Base-by-base conservation (phyloP, 208 protist species). In the Acanthamoeba sp. region DNA sequence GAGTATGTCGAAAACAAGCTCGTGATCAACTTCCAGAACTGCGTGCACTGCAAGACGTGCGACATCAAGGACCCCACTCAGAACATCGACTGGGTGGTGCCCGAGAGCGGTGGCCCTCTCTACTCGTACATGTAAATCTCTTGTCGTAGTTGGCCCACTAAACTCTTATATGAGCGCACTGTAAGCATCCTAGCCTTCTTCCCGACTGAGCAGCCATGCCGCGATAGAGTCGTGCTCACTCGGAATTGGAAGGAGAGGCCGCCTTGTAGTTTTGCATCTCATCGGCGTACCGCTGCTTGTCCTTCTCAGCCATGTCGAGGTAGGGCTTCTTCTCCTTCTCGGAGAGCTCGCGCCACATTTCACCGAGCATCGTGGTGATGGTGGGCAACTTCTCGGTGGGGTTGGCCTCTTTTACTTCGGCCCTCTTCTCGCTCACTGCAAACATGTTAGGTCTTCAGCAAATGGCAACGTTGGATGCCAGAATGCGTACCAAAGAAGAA, bases 31-130 rank as follows among this genome's bases (percentile, higher is more conserved):
- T 98, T 99, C 42, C 98, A 99, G 96, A 99, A 99, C 96, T 99
- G 99, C 97, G 96, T 99, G 18, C 99, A 99, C 97, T 99, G 99
- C 97, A 99, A 99, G 97, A 98, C 99, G 24, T 99, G 99, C 96
- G 98, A 99, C 95, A 99, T 99, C 93, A 99, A 99, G 95, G 99
- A 99, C 95, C 98, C 99, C 45, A 98, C 96, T 22, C 98, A 99
- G 97, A 99, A 99, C 95, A 99, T 99, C 89, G 97, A 99, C 94
- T 99, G 98, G 98, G 97, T 95, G 32, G 97, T 98, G 45, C 99
- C 99, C 2, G 99, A 99, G 97, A 98, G 97, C 59, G 95, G 96
- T 50, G 97, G 97, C 78, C 89, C 89, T 29, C 45, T 64, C 42
- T 93, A 93, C 71, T 52, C 62, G 10, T 50, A 24, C 64, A 93